Evolutionary conservation across 2,329 filamentous ascomycete species (phyloP), one percentile per base, ranked within the genome.

Genomic region (Scopulariopsis brevicaulis): DNA sequence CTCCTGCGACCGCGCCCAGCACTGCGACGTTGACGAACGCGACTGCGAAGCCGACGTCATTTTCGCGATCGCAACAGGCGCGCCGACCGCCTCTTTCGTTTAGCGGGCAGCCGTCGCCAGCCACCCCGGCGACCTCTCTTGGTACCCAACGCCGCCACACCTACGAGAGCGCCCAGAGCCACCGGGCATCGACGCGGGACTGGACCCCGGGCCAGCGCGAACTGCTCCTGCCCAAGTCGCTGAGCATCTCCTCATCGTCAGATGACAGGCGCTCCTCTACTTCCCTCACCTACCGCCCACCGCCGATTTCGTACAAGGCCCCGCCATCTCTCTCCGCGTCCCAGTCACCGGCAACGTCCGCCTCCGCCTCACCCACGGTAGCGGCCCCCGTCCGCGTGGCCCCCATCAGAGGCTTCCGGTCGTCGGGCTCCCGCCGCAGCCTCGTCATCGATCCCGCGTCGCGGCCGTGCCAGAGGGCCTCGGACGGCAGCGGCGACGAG

Each of bases 351-450:
- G 58, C 58, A 40, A 57, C 58, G 12, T 56, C 56, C 25, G 53
- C 58, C 40, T 53, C 59, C 35, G 59, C 55, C 48, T 58, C 58
- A 43, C 61, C 61, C 59, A 64, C 64, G 58, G 65, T 64, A 59
- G 64, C 69, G 52, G 64, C 66, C 14, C 68, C 71, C 32, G 69
- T 71, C 59, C 72, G 73, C 54, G 73, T 82, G 48, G 78, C 80
- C 18, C 80, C 80, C 8, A 82, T 82, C 65, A 77, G 81, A 58
- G 71, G 73, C 10, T 81, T 82, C 63, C 76, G 80, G 60, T 81
- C 80, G 28, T 82, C 80, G 43, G 77, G 76, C 63, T 79, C 79
- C 60, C 78, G 81, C 62, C 79, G 76, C 68, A 82, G 79, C 66
- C 69, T 78, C 25, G 70, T 70, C 15, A 70, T 79, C 63, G 80